Evolutionary conservation across 2,329 filamentous ascomycete species (phyloP), one percentile per base, ranked within the genome.

Genomic region (Penicillium griseofulvum): DNA sequence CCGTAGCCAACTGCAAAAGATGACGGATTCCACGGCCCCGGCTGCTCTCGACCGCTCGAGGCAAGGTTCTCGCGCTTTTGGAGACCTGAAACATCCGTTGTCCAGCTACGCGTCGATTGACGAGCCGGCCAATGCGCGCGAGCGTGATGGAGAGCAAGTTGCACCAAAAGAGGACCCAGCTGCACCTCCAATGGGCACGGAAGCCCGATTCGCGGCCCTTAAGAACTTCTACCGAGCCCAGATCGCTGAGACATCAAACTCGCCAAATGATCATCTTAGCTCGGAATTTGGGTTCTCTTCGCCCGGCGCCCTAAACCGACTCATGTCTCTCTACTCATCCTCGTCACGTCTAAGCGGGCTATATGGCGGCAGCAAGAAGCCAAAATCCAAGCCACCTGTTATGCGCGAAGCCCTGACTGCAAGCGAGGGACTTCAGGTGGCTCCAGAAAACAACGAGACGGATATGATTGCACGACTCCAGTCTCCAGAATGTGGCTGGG

Each of bases 271-370:
- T 1, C 73, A 74, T 44, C 74, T 85, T 28, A 86, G 87, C 10
- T 67, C 70, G 0, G 74, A 76, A 41, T 69, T 74, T 49, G 71
- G 69, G 1, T 87, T 86, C 73, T 83, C 81, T 29, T 96, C 92
- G 0, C 92, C 93, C 0, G 88, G 86, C 5, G 89, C 91, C 10
- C 78, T 97, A 51, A 87, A 89, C 26, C 86, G 93, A 31, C 94
- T 97, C 66, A 95, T 97, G 90, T 92, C 86, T 59, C 79, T 97
- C 26, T 97, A 97, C 74, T 90, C 89, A 0, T 74, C 72, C 3
- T 72, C 73, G 0, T 80, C 80, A 8, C 63, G 69, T 0, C 82
- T 84, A 52, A 84, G 80, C 60, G 82, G 79, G 50, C 79, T 83
- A 29, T 75, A 74, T 62, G 80, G 81, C 52, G 68, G 68, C 31